Evolutionary conservation across 202 grass and related monocot genomes (phyloP), one percentile per base, ranked within the genome.

Genomic region (Saccharum hybrid): DNA sequence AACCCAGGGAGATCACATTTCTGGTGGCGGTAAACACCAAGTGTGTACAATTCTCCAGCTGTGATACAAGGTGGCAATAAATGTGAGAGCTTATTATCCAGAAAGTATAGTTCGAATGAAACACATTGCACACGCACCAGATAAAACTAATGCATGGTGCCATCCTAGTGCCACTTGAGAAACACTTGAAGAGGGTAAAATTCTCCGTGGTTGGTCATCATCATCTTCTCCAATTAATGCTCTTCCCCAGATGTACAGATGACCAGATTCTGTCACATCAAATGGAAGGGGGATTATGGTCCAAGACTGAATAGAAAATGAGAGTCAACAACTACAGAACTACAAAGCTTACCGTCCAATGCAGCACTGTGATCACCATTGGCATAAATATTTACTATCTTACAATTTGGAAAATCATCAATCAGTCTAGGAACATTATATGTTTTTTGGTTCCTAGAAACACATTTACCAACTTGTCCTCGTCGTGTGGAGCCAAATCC

Each of bases 361-460:
- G 92, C 96, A 90, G 96, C 89, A 89, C 96, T 95, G n/a, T 87
- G 91, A 75, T 98, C 96, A 79, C 96, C 96, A 80, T 90, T 98
- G 79, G 93, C 92, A 83, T 90, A 94, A 51, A 98, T 61, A 81
- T 88, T 78, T 38, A 80, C 36, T 77, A 95, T 48, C 87, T 82
- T 84, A 45, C 85, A 82, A 48, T 93, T 63, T 66, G 86, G 45
- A 87, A 95, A 90, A 83, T 83, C 90, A 83, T 90, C 70, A 89
- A 91, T 84, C 82, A 90, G 65, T 86, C 66, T 90, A 83, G 96
- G 96, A 84, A 87, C 43, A 65, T 87, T 91, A 83, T 48, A 81
- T 56, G 82, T 83, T 83, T 84, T 93, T 68, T 92, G 83, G 23
- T 60, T 78, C 75, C 76, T 73, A 56, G 81, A 90, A 75, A 71